These are phyloP conservation scores for Entomophthora muscae DNA, from an alignment of 371 early-diverging fungal genomes.

Conservation along the genomic window DNA sequence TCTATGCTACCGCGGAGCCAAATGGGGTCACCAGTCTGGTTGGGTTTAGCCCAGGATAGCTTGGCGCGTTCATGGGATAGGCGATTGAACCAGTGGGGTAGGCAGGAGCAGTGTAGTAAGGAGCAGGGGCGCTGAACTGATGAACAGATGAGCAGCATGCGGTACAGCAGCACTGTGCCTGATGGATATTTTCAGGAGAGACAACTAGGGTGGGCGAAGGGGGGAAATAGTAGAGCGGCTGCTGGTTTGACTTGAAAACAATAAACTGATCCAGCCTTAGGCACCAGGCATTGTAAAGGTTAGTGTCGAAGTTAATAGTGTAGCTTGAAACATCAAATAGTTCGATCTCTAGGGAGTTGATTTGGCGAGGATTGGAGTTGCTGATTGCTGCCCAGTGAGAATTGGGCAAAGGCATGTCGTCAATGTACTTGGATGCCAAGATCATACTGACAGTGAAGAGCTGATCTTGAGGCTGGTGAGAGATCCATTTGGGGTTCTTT, in stretches of 20 bases:
- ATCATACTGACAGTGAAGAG: neutral
- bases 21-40: neutral
- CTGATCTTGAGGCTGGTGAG: slow-evolving; percentile 4
- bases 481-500: neutral
- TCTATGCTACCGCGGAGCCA: neutral
- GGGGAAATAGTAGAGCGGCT: neutral
- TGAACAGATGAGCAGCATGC: neutral
- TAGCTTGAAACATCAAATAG: neutral
- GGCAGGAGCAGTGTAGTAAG: neutral
- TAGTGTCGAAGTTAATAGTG: neutral
- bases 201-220: neutral
- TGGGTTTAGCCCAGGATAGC: neutral
- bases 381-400: neutral
- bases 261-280: slow-evolving; percentile 1
- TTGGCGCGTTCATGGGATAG: neutral
- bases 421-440: slow-evolving; percentile 3
- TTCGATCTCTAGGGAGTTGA: neutral
- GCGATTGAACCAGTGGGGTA: neutral
- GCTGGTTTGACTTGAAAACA: neutral
- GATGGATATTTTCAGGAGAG: neutral
- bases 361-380: neutral
- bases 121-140: neutral
- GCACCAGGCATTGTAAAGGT: neutral
- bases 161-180: neutral
- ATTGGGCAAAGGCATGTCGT: slow-evolving; percentile 1